phyloP scores from a whole-genome alignment of 2,329 filamentous ascomycete genomes.

The Neofusicoccum kwambonambiense region DNA sequence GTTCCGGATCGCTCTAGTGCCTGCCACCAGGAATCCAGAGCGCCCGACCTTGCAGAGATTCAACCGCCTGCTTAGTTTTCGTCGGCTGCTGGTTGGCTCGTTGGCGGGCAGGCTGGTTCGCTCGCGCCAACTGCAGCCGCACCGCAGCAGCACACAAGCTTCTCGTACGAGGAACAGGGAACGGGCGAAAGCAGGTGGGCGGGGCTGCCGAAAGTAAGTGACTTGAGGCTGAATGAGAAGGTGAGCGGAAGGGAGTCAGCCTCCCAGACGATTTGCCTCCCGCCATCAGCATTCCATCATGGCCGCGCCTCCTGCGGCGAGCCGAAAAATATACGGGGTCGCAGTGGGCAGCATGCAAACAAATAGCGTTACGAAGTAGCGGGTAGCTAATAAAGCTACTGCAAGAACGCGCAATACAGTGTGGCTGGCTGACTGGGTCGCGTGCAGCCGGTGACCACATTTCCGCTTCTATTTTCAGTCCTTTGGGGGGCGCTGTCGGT shows the following conservation, averaged over 20 bases:
- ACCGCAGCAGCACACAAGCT: neutral
- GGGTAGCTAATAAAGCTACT: slow-evolving; percentile 12
- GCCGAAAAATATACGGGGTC: slow-evolving; percentile 7
- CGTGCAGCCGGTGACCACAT: slow-evolving; percentile 4
- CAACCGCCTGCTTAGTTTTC: no score
- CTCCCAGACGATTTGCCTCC: neutral
- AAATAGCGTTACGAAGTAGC: slow-evolving; percentile 11
- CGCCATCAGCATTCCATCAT: neutral
- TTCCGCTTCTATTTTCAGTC: slow-evolving; percentile 7
- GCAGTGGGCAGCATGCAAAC: slow-evolving; percentile 13
- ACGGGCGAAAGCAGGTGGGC: neutral
- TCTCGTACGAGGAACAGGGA: slow-evolving; percentile 4
- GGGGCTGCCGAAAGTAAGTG: neutral
- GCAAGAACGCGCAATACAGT: slow-evolving; percentile 15
- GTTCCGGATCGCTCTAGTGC: no score
- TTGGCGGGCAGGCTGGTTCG: neutral
- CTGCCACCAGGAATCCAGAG: no score
- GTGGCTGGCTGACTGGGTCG: slow-evolving; percentile 3
- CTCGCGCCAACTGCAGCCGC: neutral
- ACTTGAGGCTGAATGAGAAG: neutral
- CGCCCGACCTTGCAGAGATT: no score
- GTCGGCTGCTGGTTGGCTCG: neutral
- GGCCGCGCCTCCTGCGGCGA: slow-evolving; percentile 6
- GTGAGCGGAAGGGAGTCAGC: neutral
- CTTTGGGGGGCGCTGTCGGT: neutral